Evolutionary conservation across 257 asterid species (phyloP), one percentile per base, ranked within the genome.

Genomic region (Ocimum tenuiflorum): DNA sequence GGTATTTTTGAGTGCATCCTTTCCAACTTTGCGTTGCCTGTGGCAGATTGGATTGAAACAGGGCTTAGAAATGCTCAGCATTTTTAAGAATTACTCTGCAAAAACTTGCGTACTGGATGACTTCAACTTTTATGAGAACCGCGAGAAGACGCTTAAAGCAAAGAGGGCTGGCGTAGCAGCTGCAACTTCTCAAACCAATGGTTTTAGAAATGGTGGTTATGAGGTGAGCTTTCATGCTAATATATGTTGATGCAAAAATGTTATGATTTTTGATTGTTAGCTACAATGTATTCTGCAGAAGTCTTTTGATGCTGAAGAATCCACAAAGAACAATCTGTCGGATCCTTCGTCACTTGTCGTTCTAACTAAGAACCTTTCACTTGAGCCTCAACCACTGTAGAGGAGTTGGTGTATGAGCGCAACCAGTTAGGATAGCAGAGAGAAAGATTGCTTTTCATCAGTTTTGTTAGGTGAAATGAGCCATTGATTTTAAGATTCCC

Each of bases 41-140:
- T 62, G 17, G 19, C 81, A 89, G 97, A 78, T 90, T 66, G 86
- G 79, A 22, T 65, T 85, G 73, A 79, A 82, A 68, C 88, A 85
- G 69, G 97, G 97, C 22, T 35, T 83, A 38, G 95, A 87, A 78
- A 90, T 90, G 86, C 87, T 90, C 1, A 67, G 58, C 75, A 90
- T 90, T 35, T 88, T 87, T 86, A 85, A 82, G 78, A 81, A 68
- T 68, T 77, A 80, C 78, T 67, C 87, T 0, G 86, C 73, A 11
- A 87, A 75, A 66, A 71, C 94, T 1, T 81, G 87, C 8, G 65
- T 90, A 13, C 71, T 90, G 33, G 91, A 87, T 33, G 97, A 90
- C 73, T 85, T 83, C 70, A 69, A 62, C 46, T 90, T 90, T 61
- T 90, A 90, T 22, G 97, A 85, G 68, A 66, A 73, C 9, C 94